Evolutionary conservation across 129 eudicot species (phyloP).

Genomic region (Flaveria ramosissima): DNA sequence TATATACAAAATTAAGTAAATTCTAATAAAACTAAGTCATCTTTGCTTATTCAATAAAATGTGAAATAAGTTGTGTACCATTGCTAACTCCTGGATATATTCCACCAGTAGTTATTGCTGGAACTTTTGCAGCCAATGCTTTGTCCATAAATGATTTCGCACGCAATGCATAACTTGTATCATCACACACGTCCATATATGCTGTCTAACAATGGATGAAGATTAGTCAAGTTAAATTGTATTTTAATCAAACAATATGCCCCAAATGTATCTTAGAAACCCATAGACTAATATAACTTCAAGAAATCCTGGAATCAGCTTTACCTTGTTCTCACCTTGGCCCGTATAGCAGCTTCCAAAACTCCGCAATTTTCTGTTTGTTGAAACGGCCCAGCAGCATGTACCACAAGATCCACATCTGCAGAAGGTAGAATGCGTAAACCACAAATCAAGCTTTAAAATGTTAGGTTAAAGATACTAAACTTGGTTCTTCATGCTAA

Average conservation of each 20-base stretch:
- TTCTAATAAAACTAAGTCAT: neutral
- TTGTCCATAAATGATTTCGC: conserved; percentile 69
- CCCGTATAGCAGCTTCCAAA: conserved; percentile 92
- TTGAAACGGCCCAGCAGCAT: conserved; percentile 96
- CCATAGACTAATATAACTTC: neutral
- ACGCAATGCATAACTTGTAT: conserved; percentile 71
- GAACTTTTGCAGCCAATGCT: conserved; percentile 81
- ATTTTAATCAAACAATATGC: neutral
- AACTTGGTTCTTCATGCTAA: conserved; percentile 5
- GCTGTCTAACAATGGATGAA: conserved; percentile 62
- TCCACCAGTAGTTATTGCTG: conserved; percentile 94
- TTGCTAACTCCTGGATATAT: conserved; percentile 99
- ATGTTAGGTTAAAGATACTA: neutral
- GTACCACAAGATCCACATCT: conserved; percentile 95
- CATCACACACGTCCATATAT: conserved; percentile 94
- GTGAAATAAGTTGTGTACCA: conserved; percentile 49
- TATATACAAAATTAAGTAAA: neutral
- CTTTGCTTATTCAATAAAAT: no score
- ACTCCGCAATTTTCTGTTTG: conserved; percentile 77
- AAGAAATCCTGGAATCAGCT: conserved; percentile 21
- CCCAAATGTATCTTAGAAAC: neutral
- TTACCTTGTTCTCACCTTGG: conserved; percentile 97
- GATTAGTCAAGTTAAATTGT: conserved; percentile 15
- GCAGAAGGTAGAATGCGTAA: conserved; percentile 32
- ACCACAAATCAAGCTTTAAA: neutral